A percentile compares a stretch with the other conserved stretches of the same genome.
Conservation (phyloP, 1,284 basidiomycete species). For the Cryptococcus sp. region DNA sequence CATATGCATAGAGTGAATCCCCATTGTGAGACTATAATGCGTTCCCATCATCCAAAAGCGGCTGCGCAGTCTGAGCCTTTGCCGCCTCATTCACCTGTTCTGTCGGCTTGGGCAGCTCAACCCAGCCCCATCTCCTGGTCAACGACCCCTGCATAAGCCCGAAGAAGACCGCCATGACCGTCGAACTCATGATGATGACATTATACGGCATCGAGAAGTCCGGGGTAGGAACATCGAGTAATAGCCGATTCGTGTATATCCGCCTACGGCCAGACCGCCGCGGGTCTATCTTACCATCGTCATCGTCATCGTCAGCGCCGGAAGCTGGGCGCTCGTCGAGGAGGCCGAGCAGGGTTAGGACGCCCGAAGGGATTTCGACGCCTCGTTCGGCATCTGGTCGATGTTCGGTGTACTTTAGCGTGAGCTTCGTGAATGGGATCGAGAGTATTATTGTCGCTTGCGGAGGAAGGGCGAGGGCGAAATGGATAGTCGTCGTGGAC, state of each 20-base stretch:
- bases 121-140: conserved; percentile 70
- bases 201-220: conserved; percentile 99
- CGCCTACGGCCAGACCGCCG: conserved; percentile 43
- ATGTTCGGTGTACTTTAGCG: conserved; percentile 92
- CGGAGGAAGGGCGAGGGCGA: conserved; percentile 69
- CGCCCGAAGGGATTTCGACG: conserved; percentile 84
- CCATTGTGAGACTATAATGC: not conserved
- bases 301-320: not conserved
- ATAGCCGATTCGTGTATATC: conserved; percentile 76
- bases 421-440: conserved; percentile 79
- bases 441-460: conserved; percentile 64
- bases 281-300: not conserved
- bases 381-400: conserved; percentile 93
- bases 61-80: too few species aligned
- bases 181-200: conserved; percentile 93
- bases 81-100: too few species aligned
- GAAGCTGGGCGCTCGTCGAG: conserved; percentile 20
- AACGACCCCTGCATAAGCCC: conserved; percentile 87
- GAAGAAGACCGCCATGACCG: conserved; percentile 88
- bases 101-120: conserved; percentile 33
- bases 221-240: conserved; percentile 90
- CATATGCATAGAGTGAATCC: too few species aligned
- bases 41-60: not conserved
- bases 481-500: conserved; percentile 71
- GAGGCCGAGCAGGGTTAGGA: conserved; percentile 57